phyloP scores from a whole-genome alignment of 768 basidiomycete genomes.

The Phylloporus sp. region DNA sequence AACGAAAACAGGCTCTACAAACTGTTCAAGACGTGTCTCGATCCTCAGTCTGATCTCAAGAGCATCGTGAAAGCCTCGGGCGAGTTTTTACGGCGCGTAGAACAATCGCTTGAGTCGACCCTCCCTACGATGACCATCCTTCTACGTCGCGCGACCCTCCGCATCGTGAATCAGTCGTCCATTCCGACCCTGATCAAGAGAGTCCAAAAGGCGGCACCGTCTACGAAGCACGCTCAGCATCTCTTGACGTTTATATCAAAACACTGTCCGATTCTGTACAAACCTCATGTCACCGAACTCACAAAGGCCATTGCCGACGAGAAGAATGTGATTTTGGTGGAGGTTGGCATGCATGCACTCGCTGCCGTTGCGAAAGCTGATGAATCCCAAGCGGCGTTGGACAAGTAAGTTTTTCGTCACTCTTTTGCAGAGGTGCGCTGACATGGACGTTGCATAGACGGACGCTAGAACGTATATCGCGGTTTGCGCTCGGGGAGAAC shows the following conservation, averaged over 20 bases:
- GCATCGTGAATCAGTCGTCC: conserved; percentile 79
- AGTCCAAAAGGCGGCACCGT: conserved; percentile 44
- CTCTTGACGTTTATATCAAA: conserved; percentile 66
- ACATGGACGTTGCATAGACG: conserved; percentile 40
- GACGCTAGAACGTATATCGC: conserved; percentile 57
- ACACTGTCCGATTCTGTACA: conserved; percentile 66
- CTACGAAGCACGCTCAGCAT: conserved; percentile 42
- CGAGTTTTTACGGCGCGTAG: conserved; percentile 75
- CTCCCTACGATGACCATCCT: conserved; percentile 65
- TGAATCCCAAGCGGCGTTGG: conserved; percentile 48
- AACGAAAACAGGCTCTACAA: conserved; percentile 88
- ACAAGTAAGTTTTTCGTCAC: conserved; percentile 51
- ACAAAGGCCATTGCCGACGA: conserved; percentile 67
- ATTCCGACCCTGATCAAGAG: conserved; percentile 76
- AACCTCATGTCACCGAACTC: conserved; percentile 71
- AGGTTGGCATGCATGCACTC: conserved; percentile 71
- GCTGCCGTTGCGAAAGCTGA: conserved; percentile 62
- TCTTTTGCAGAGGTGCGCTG: neutral
- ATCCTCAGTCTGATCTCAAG: conserved; percentile 80
- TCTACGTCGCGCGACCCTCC: conserved; percentile 64
- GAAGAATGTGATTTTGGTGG: conserved; percentile 49
- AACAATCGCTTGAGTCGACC: conserved; percentile 59
- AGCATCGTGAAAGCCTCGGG: conserved; percentile 71
- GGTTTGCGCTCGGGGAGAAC: conserved; percentile 55
- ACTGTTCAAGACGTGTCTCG: conserved; percentile 74